Base-by-base conservation (phyloP, 306 rosid species). In the Sicyos edulis region DNA sequence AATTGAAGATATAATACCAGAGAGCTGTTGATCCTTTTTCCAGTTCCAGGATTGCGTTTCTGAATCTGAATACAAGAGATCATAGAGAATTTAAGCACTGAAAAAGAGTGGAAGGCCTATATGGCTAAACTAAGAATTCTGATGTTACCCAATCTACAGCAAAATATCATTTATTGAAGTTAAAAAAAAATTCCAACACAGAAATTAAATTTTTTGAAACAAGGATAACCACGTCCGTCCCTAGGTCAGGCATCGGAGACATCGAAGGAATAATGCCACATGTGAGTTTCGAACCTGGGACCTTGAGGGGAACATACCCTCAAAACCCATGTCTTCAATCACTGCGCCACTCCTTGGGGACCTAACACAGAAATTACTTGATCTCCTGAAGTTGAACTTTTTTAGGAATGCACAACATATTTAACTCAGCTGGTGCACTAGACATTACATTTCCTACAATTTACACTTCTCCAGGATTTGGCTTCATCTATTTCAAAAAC, bases 1-100 rank as follows among this genome's bases (percentile, higher is more conserved):
- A 69, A 24, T 50, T 50, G 45, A 69, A 69, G 45, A 69, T 22
- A 69, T 22, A 49, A 69, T 69, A 69, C 73, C 73, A 50, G 73
- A 69, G 45, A 29, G 45, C 59, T 51, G 45, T 50, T 29, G 73
- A 29, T 69, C 73, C 26, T 69, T 69, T 26, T 69, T 69, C 73
- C 73, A 69, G 22, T 50, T 51, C 73, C 73, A 69, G 9, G 10
- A 2, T 69, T 50, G 73, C 8, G 22, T 51, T 69, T 69, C 73
- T 50, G 73, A 51, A 69, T 69, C 73, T 67, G 72, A 47, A 67
- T 7, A 47, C 55, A 67, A 67, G 14, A 67, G 56, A 47, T 21
- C 19, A 67, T 15, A 47, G 42, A 47, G 42, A 67, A 65, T 44
- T 65, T 29, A 65, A 65, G 71, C 6, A 65, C 22, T 20, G 54